Evolutionary conservation across 805 yeast genomes (phyloP).

Genomic region (Candida parachauliodes): DNA sequence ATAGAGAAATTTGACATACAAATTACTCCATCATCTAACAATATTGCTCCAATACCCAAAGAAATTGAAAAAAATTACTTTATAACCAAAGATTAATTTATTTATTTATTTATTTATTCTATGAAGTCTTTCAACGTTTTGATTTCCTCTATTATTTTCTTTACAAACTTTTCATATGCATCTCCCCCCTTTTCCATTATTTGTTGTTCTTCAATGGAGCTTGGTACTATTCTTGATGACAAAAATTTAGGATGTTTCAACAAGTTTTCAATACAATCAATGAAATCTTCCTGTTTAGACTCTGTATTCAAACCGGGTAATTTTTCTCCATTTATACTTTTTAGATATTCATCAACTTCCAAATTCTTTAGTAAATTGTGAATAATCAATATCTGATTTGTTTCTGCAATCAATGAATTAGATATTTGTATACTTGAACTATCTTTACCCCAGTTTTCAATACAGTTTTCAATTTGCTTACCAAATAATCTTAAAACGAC

Average conservation of each 20-base stretch:
- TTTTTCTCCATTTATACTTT: slow-evolving; percentile 13
- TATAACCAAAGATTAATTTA: slow-evolving; percentile 9
- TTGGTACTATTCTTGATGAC: slow-evolving; percentile 62
- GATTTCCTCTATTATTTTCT: slow-evolving; percentile 34
- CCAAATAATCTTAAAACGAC: slow-evolving; percentile 60
- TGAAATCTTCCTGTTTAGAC: slow-evolving; percentile 56
- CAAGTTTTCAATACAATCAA: slow-evolving; percentile 62
- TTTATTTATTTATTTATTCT: slow-evolving; percentile 7
- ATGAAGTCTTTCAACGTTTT: slow-evolving; percentile 30
- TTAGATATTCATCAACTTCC: slow-evolving; percentile 48
- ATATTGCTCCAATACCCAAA: slow-evolving; percentile 36
- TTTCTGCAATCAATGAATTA: slow-evolving; percentile 35
- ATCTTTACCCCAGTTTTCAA: slow-evolving; percentile 66
- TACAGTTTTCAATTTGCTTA: slow-evolving; percentile 60
- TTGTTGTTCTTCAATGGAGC: slow-evolving; percentile 62
- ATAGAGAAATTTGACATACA: slow-evolving; percentile 14
- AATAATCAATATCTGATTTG: slow-evolving; percentile 60
- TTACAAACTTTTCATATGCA: slow-evolving; percentile 21
- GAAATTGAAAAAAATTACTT: slow-evolving; percentile 35
- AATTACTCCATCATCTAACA: slow-evolving; percentile 15
- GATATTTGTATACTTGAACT: slow-evolving; percentile 39
- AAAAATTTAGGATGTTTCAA: slow-evolving; percentile 85
- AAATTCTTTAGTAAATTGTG: slow-evolving; percentile 54
- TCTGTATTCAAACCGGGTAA: slow-evolving; percentile 62
- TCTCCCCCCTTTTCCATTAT: slow-evolving; percentile 47